Percentiles rank a stretch among this genome's conserved stretches.
phyloP scores from a whole-genome alignment of 306 rosid genomes.

The Senna tora region DNA sequence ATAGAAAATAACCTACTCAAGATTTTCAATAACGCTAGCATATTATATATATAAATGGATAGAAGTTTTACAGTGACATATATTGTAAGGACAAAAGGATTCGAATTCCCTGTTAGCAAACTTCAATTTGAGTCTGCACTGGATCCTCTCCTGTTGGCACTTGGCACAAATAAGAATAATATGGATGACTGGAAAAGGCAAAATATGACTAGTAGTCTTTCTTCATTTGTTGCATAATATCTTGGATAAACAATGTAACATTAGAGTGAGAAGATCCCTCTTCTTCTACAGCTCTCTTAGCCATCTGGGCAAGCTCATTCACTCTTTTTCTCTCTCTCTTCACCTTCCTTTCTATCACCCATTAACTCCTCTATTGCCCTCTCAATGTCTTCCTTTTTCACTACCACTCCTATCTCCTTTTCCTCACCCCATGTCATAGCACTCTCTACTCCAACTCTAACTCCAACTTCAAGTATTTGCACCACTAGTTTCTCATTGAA shows the following conservation, averaged over 20 bases:
- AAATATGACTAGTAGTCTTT: background rate
- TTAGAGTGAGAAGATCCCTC: constrained; percentile 65
- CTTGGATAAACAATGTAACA: constrained; percentile 44
- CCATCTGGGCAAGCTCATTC: constrained; percentile 40
- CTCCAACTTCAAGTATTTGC: constrained; percentile 36
- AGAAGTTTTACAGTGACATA: too few relatives aligned
- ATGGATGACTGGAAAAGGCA: background rate
- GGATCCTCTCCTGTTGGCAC: too few relatives aligned
- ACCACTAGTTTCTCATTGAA: constrained; percentile 43
- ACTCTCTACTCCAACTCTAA: constrained; percentile 44
- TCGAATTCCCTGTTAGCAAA: too few relatives aligned
- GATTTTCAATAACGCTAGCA: too few relatives aligned
- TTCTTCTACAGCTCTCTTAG: constrained; percentile 49
- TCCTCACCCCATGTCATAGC: constrained; percentile 33
- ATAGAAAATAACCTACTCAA: too few relatives aligned
- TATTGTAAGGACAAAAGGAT: too few relatives aligned
- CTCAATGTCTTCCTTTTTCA: constrained; percentile 46
- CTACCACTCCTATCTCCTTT: constrained; percentile 36
- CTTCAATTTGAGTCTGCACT: too few relatives aligned
- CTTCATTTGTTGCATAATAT: constrained; percentile 36
- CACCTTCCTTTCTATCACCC: constrained; percentile 41
- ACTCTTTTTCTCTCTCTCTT: constrained; percentile 45
- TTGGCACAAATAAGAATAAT: too few relatives aligned
- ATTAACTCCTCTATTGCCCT: constrained; percentile 46
- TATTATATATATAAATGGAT: too few relatives aligned